Base-by-base conservation (phyloP, 495 filamentous ascomycete species). In the Tuber indicum region DNA sequence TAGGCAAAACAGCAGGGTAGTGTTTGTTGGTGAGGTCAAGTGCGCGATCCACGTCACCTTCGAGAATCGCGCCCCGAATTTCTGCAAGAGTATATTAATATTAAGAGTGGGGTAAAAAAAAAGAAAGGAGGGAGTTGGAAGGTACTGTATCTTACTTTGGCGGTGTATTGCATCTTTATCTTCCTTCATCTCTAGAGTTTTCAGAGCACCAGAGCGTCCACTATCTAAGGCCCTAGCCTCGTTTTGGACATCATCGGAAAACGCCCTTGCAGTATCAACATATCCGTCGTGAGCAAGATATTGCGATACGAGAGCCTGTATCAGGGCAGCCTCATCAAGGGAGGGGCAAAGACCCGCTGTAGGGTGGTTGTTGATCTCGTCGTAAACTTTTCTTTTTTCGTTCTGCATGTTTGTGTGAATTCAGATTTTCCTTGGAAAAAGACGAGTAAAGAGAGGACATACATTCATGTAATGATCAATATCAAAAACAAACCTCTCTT, bases 31-130 rank as follows among this genome's bases (percentile, higher is more conserved):
- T 97, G 82, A 91, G 89, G 82, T 93, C 91, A 41, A 98, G 87
- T 19, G 95, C 95, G 81, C 88, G 91, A 86, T 98, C 96, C 71
- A 99, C 92, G 83, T 98, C 93, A 74, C 96, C 96, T 71, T 97
- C 92, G 2, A 98, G 89, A 72, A 99, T 93, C 26, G 95, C 92
- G 71, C 91, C 88, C 71, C 96, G 90, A 76, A 98, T 98, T 83
- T 89, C 93, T 96, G 78, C 1, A 77, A 76, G 75, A 36, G n/a
- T 58, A 72, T 42, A 69, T 21, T 72, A 75, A 32, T 10, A n/a
- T 81, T 77, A 81, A 73, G 46, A 26, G 21, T 74, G 21, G 41
- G 10, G n/a, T 10, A 46, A 6, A n/a, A 39, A n/a, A 46, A 49
- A 14, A 32, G 32, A 32, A 32, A 32, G 32, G 17, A 62, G 58